phyloP scores from a whole-genome alignment of 1,284 basidiomycete genomes.

The Spongiforma sp. region DNA sequence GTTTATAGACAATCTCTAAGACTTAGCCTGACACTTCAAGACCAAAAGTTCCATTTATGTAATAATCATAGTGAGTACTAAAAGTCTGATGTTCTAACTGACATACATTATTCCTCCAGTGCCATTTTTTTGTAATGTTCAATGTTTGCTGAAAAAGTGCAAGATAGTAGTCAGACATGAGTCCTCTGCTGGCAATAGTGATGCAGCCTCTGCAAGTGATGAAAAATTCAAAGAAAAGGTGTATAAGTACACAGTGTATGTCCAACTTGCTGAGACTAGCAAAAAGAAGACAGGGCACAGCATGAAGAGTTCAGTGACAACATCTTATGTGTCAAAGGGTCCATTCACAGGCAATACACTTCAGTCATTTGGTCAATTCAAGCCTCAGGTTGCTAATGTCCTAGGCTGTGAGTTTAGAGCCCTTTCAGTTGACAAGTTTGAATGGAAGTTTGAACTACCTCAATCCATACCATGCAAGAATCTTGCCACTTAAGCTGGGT shows the following conservation, averaged over 20 bases:
- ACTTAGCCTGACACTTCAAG: too few species aligned
- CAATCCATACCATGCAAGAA: not conserved
- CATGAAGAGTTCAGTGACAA: not conserved
- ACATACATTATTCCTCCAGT: too few species aligned
- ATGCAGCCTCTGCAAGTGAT: too few species aligned
- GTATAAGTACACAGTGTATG: not conserved
- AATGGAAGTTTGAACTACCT: not conserved
- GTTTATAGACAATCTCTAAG: too few species aligned
- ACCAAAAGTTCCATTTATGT: too few species aligned
- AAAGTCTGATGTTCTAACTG: too few species aligned
- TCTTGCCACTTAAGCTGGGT: not conserved
- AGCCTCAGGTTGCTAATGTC: not conserved
- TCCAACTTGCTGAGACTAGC: not conserved
- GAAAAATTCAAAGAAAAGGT: too few species aligned
- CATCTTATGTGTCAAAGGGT: not conserved
- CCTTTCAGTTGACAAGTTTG: too few species aligned
- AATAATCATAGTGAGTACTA: too few species aligned
- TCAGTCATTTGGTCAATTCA: not conserved
- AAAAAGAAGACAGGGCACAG: not conserved
- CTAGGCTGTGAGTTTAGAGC: too few species aligned
- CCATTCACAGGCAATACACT: not conserved
- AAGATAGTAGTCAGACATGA: too few species aligned
- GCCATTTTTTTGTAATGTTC: not conserved
- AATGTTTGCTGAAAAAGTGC: not conserved
- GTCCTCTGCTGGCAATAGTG: too few species aligned